These are phyloP conservation scores for Aspergillus viridinutans DNA, from an alignment of 2,329 filamentous ascomycete species.

Conservation along the genomic window DNA sequence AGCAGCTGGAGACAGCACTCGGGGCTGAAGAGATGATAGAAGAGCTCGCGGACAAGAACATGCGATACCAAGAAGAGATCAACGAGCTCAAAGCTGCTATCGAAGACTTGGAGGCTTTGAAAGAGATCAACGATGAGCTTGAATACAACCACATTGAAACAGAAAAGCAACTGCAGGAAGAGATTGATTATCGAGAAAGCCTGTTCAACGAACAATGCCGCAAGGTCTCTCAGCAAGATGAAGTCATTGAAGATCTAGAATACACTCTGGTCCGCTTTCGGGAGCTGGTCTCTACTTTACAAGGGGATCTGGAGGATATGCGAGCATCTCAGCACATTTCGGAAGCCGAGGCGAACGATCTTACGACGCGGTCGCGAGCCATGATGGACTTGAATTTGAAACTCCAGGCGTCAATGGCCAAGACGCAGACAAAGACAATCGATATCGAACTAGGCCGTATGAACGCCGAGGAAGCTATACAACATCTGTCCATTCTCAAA, in stretches of 20 bases:
- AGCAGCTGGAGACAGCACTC: slow-evolving; percentile 84
- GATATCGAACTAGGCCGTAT: slow-evolving; percentile 82
- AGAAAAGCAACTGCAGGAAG: slow-evolving; percentile 89
- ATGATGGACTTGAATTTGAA: slow-evolving; percentile 98
- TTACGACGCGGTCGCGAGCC: slow-evolving; percentile 80
- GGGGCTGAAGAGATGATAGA: slow-evolving; percentile 93
- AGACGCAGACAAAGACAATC: slow-evolving; percentile 91
- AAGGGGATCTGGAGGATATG: slow-evolving; percentile 86
- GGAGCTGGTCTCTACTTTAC: slow-evolving; percentile 79
- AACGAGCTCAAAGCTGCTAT: slow-evolving; percentile 77
- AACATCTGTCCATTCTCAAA: slow-evolving; percentile 85
- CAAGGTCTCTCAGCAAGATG: slow-evolving; percentile 70
- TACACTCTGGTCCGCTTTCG: slow-evolving; percentile 86
- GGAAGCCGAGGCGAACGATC: slow-evolving; percentile 85
- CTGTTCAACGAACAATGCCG: slow-evolving; percentile 78
- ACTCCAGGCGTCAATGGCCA: slow-evolving; percentile 81
- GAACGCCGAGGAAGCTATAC: slow-evolving; percentile 80
- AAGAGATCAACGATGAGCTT: slow-evolving; percentile 91
- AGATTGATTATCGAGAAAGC: slow-evolving; percentile 82
- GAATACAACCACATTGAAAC: slow-evolving; percentile 90
- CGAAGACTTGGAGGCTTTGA: slow-evolving; percentile 81
- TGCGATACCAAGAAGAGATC: slow-evolving; percentile 75
- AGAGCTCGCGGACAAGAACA: slow-evolving; percentile 81
- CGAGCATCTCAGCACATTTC: slow-evolving; percentile 87
- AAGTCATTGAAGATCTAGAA: slow-evolving; percentile 78